Base-by-base conservation (phyloP, 331 rosid genomes). In the Quercus lobata region DNA sequence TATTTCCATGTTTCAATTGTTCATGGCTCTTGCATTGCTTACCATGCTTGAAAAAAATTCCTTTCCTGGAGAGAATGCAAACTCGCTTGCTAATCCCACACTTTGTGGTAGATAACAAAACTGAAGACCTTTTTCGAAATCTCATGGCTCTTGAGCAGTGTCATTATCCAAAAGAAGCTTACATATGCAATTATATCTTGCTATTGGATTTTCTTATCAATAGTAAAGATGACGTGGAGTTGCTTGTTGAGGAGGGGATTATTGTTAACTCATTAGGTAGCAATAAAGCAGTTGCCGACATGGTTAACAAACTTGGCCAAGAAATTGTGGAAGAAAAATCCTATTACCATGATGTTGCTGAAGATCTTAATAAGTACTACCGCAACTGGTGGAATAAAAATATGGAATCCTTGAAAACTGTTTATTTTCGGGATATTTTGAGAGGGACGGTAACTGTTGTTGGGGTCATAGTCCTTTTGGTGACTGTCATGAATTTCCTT, bases 351-450 rank as follows among this genome's bases (percentile, higher is more conserved):
- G 1, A 55, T 0, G 18, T 19, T 8, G 70, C 66, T 1, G 2
- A 65, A 8, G 1, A 29, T 1, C 29, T 82, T 19, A 60, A 76
- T 8, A 17, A 1, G 2, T 78, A 76, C n/a, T 71, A 72, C 11
- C 35, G 25, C 0, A 54, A 56, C n/a, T 5, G 2, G 0, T 55
- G 63, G 82, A 72, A 82, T 4, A 15, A 55, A 3, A 35, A 21
- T 66, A 84, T 87, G 87, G 87, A 80, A 0, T 27, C 85, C 30
- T 27, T 87, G n/a, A 82, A 77, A 30, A 78, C 71, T 24, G 71
- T 84, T 5, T 87, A 87, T 69, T 87, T 87, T 52, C 74, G 80
- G 0, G 90, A 87, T 49, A 71, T 84, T 24, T 85, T 87, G 91
- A 85, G 91, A 85, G 82, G 84, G 32, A 88, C 83, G 22, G 80